Evolutionary conservation across 805 yeast genomes (phyloP).

Genomic region (Scheffersomyces amazonensis): DNA sequence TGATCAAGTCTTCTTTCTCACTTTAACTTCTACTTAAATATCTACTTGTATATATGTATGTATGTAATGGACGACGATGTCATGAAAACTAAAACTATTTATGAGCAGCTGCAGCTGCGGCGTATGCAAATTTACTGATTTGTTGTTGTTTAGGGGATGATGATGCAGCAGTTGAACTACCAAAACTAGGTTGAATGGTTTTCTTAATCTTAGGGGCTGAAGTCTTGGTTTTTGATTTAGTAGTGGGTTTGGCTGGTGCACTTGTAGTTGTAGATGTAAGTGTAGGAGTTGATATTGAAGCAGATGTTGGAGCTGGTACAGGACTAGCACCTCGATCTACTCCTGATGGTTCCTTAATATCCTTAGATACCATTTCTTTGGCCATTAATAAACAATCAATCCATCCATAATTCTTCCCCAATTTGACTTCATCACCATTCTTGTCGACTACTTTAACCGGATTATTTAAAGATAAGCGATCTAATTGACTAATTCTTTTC

Average conservation of each 20-base stretch:
- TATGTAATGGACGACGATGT: too few species aligned
- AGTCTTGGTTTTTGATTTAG: conserved; percentile 3
- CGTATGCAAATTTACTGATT: conserved; percentile 38
- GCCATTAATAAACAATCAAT: conserved; percentile 68
- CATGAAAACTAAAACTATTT: too few species aligned
- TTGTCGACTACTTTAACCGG: conserved; percentile 27
- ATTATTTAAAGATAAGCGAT: conserved; percentile 18
- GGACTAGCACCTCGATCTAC: conserved; percentile 14
- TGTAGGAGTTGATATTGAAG: background rate
- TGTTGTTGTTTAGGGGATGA: conserved; percentile 6
- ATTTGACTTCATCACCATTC: conserved; percentile 30
- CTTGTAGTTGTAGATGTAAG: too few species aligned
- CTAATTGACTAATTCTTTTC: conserved; percentile 34
- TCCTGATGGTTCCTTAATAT: conserved; percentile 8
- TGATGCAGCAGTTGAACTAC: conserved; percentile 1
- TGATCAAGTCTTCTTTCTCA: background rate
- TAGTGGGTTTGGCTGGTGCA: conserved; percentile 1
- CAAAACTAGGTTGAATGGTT: conserved; percentile 1
- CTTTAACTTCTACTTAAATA: too few species aligned
- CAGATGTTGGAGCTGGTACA: conserved; percentile 3
- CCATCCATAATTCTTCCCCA: conserved; percentile 58
- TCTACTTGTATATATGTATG: background rate
- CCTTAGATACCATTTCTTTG: conserved; percentile 44
- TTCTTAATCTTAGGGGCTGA: conserved; percentile 1
- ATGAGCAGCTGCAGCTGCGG: conserved; percentile 47